Conservation (phyloP, 495 filamentous ascomycete species). For the Collariella sp. region DNA sequence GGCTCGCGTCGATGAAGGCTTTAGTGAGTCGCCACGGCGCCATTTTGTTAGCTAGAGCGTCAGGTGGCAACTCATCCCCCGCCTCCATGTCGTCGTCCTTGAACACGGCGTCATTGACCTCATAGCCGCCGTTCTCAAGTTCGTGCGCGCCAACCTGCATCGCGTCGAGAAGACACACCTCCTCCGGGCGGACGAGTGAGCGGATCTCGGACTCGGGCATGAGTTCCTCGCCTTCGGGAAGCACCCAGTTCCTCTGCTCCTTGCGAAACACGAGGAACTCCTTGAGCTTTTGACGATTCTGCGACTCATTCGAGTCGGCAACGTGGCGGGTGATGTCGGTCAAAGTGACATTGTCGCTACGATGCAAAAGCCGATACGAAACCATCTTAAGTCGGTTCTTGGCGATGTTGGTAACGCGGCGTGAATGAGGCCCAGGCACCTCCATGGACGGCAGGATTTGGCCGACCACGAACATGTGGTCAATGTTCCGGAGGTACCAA, state of each 20-base stretch:
- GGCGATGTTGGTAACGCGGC: conserved; percentile 86
- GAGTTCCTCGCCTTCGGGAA: conserved; percentile 57
- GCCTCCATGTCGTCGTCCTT: conserved; percentile 48
- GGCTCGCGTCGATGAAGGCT: conserved; percentile 87
- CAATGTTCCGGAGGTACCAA: conserved; percentile 79
- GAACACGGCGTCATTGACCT: conserved; percentile 51
- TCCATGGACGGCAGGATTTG: conserved; percentile 87
- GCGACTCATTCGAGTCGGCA: conserved; percentile 81
- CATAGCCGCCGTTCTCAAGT: conserved; percentile 68
- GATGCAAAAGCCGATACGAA: conserved; percentile 73
- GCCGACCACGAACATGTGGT: conserved; percentile 80
- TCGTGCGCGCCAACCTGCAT: conserved; percentile 91
- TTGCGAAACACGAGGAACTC: conserved; percentile 89
- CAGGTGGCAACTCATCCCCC: conserved; percentile 57
- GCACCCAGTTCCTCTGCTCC: conserved; percentile 74
- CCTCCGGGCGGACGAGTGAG: conserved; percentile 85
- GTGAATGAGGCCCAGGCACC: conserved; percentile 84
- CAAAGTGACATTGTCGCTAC: conserved; percentile 60
- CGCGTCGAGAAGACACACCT: conserved; percentile 85
- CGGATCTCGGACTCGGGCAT: conserved; percentile 72
- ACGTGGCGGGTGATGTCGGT: conserved; percentile 81
- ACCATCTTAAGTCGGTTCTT: conserved; percentile 97
- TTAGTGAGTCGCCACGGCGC: conserved; percentile 92
- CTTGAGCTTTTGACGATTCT: conserved; percentile 92
- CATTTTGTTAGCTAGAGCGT: conserved; percentile 55